Conservation (phyloP, 176 grass and related monocot species). For the Phragmites australis region DNA sequence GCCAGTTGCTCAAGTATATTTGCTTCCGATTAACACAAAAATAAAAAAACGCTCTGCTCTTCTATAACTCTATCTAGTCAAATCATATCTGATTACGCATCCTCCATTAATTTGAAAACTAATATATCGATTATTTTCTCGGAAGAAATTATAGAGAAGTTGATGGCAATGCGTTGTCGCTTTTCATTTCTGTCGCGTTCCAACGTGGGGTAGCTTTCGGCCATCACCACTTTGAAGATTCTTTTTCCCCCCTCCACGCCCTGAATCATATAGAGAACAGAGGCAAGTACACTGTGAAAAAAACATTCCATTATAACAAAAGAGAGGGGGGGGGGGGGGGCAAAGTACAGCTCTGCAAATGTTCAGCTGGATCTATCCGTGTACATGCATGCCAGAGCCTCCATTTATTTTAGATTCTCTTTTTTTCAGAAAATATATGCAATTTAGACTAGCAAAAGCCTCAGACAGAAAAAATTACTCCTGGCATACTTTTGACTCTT, state of each 20-base stretch:
- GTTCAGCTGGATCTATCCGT: conserved; percentile 29
- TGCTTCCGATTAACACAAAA: background rate
- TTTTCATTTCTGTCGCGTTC: conserved; percentile 21
- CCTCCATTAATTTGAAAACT: background rate
- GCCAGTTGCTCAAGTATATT: background rate
- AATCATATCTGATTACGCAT: conserved; percentile 1
- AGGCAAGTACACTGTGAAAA: conserved; percentile 46
- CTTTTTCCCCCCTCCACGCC: conserved; percentile 22
- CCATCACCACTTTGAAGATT: conserved; percentile 26
- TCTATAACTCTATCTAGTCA: background rate
- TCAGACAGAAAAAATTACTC: background rate
- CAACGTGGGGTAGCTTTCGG: conserved; percentile 51
- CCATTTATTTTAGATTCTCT: background rate
- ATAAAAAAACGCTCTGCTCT: background rate
- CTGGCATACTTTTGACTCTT: background rate
- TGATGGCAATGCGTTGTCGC: conserved; percentile 7
- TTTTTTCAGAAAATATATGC: background rate
- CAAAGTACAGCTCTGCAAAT: conserved; percentile 31
- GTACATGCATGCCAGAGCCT: conserved; percentile 23
- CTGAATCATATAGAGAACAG: conserved; percentile 46
- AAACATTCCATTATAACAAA: conserved; percentile 53
- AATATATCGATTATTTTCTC: background rate
- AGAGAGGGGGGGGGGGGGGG: background rate
- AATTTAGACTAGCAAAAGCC: background rate
- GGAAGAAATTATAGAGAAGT: too few relatives aligned